Base-by-base conservation (phyloP, 805 yeast genomes). In the Teunomyces kruisii region DNA sequence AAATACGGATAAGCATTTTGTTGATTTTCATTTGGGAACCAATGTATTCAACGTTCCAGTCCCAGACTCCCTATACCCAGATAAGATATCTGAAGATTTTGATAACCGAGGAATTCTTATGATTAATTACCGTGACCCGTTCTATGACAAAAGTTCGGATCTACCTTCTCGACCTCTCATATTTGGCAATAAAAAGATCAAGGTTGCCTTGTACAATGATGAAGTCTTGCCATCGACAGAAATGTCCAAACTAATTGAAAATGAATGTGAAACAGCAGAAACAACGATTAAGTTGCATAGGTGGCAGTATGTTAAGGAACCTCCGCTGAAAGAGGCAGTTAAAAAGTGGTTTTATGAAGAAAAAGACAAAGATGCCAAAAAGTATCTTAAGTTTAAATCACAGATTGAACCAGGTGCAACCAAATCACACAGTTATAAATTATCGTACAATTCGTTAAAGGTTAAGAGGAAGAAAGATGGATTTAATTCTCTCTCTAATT, bases 131-230 rank as follows among this genome's bases (percentile, higher is more conserved):
- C 46, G 54, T 1, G 85, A 79, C 49, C 96, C 97, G 0, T 80
- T 65, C 51, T 91, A 80, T 53, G 75, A 82, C 22, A 72, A 75
- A 12, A 53, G 68, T 0, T 55, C 61, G 1, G 91, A 88, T 52
- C 65, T 76, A 6, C 83, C 70, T 9, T n/a, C 79, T 1, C 55
- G 61, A 5, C 83, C 92, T 0, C 76, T 84, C 44, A 62, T 78
- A 0, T 83, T 80, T 62, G 91, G 91, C 1, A 91, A 90, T 5
- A 80, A 75, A 48, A 79, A 76, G 51, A 81, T 82, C 49, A 66
- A 64, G 1, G 62, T 86, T 1, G 72, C 71, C 0, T 52, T 47
- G 8, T 39, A 27, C 7, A 60, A 64, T 9, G 76, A 81, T 0
- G 53, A 61, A 2, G 26, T 17, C 19, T 15, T 47, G 2, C 33